phyloP scores from a whole-genome alignment of 352 stramenopile species.

The Blastocystis sp. region DNA sequence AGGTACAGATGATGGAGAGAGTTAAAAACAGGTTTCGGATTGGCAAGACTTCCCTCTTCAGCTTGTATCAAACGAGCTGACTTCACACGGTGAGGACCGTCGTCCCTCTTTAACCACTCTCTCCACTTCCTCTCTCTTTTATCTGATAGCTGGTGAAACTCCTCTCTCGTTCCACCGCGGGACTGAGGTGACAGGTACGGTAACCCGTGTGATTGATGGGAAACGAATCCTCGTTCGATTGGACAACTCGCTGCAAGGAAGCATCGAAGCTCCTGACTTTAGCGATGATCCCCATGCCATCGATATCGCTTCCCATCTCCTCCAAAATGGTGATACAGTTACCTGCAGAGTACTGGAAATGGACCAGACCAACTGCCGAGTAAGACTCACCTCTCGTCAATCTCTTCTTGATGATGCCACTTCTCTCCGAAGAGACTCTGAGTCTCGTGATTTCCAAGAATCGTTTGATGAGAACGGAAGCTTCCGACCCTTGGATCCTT shows the following conservation, averaged over 20 bases:
- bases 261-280: constrained; percentile 18
- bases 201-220: not conserved
- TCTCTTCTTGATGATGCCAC: not conserved
- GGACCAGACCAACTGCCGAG: not conserved
- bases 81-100: not conserved
- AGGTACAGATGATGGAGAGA: not conserved
- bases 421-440: too few relatives aligned
- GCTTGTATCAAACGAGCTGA: constrained; percentile 24
- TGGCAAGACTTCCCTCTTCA: not conserved
- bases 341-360: constrained; percentile 26
- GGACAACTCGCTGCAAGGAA: constrained; percentile 12
- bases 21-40: not conserved
- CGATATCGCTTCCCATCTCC: not conserved
- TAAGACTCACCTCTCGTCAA: not conserved
- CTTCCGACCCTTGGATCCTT: not conserved
- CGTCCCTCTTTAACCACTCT: not conserved
- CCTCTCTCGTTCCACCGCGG: not conserved
- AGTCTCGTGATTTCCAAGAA: too few relatives aligned
- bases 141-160: not conserved
- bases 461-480: too few relatives aligned
- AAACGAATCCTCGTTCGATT: not conserved
- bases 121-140: not conserved
- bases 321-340: not conserved
- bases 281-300: constrained; percentile 7
- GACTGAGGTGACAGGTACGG: not conserved